These are phyloP conservation scores for Saccharomycopsis fodiens DNA, from an alignment of 805 yeast genomes.

Conservation along the genomic window DNA sequence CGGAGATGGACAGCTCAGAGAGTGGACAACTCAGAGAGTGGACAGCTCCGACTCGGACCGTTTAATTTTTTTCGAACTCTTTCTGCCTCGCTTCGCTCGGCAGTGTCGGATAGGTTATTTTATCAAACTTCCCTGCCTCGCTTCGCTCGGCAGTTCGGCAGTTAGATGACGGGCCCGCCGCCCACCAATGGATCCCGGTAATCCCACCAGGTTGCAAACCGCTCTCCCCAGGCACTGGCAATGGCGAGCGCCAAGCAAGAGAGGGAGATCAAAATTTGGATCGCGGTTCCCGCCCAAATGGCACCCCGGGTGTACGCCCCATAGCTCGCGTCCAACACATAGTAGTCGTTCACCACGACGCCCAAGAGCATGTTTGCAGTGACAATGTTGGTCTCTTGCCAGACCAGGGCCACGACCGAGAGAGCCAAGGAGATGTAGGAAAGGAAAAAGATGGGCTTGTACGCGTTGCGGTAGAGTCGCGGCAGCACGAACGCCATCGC, in stretches of 20 bases:
- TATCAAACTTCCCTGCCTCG: too few species aligned
- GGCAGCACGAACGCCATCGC: conserved; percentile 16
- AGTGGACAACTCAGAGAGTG: too few species aligned
- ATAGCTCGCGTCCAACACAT: conserved; percentile 4
- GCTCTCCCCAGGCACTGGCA: background rate
- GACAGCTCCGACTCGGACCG: too few species aligned
- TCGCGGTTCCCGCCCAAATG: conserved; percentile 19
- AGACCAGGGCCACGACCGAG: conserved; percentile 18
- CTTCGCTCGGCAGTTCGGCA: too few species aligned
- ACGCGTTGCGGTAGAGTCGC: conserved; percentile 1
- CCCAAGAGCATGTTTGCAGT: conserved; percentile 17
- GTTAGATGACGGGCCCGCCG: background rate
- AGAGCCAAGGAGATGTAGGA: conserved; percentile 15
- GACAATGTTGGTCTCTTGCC: conserved; percentile 20
- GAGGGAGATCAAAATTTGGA: conserved; percentile 17
- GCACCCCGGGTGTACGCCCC: conserved; percentile 16
- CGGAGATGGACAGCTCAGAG: too few species aligned
- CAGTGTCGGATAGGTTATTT: too few species aligned
- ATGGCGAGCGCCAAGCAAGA: conserved; percentile 10
- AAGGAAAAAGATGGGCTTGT: conserved; percentile 11
- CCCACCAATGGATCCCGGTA: background rate
- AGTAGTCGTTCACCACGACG: conserved; percentile 15
- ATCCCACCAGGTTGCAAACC: conserved; percentile 1
- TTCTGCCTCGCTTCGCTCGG: too few species aligned
- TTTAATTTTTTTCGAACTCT: too few species aligned